phyloP scores from a whole-genome alignment of 495 filamentous ascomycete species.

The Tuber melanosporum region DNA sequence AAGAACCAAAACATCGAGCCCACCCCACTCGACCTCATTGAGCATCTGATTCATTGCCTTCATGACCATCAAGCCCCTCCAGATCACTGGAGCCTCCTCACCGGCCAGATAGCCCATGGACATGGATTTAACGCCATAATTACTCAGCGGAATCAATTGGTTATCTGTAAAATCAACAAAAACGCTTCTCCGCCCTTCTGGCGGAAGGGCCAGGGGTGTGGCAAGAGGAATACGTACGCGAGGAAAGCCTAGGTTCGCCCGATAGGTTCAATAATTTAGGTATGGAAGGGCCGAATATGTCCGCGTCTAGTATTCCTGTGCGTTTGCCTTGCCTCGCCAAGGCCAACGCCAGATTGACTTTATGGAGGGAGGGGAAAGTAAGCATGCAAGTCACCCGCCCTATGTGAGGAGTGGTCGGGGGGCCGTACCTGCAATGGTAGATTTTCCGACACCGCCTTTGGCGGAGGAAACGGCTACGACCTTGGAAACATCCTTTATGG shows the following conservation, averaged over 20 bases:
- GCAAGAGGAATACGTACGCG: constrained; percentile 47
- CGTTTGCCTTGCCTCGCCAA: constrained; percentile 73
- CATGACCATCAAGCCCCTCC: constrained; percentile 95
- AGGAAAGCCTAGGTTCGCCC: constrained; percentile 61
- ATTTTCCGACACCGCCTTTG: constrained; percentile 95
- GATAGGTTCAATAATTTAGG: constrained; percentile 80
- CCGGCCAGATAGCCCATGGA: constrained; percentile 91
- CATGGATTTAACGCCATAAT: constrained; percentile 96
- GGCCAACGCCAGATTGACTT: constrained; percentile 79
- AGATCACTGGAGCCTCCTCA: constrained; percentile 76
- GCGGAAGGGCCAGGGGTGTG: constrained; percentile 21
- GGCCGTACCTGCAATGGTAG: constrained; percentile 69
- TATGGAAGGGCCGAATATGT: constrained; percentile 94
- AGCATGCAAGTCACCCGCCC: background rate
- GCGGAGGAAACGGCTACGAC: constrained; percentile 89
- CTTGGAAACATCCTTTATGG: constrained; percentile 74
- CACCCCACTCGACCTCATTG: constrained; percentile 86
- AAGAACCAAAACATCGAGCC: constrained; percentile 74
- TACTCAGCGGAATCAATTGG: constrained; percentile 78
- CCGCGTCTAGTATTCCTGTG: constrained; percentile 83
- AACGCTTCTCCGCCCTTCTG: background rate
- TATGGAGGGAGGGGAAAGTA: background rate
- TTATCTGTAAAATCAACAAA: constrained; percentile 52
- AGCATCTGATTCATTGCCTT: constrained; percentile 94
- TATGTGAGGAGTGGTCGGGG: background rate